Evolutionary conservation across 2,329 filamentous ascomycete genomes (phyloP), one percentile per base, ranked within the genome.

Genomic region (Cordyceps javanica): DNA sequence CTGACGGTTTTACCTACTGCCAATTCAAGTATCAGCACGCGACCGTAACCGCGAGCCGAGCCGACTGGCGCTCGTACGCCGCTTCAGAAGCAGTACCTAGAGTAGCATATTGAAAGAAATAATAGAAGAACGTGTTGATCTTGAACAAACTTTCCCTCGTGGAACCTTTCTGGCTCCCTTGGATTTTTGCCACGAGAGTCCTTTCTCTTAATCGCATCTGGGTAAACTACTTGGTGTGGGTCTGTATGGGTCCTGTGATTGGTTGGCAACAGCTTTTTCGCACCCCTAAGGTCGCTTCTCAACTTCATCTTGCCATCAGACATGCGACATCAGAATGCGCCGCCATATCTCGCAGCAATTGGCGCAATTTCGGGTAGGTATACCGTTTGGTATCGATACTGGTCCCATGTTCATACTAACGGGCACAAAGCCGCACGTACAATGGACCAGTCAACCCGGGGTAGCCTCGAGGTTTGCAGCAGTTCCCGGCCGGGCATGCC

Each of bases 291-390:
- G 45, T n/a, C 28, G 13, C 23, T 8, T 10, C 7, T 30, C 25
- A 16, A 38, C n/a, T 55, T 48, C 30, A 21, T n/a, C 25, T n/a
- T 39, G 5, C 7, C 54, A 56, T 19, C 54, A 34, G 11, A 50
- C 44, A 41, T 36, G n/a, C 25, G 34, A 45, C 26, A 49, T 25
- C 44, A 56, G 16, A 32, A 56, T 56, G 54, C 45, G 45, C 26
- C 44, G 45, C 45, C 45, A 56, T 36, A 42, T 56, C 34, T 34
- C 36, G 21, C 44, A 25, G 2, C n/a, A 42, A 32, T 34, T 56
- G 45, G 45, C 26, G n/a, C 54, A 25, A 23, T 14, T 49, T 10
- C 44, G 16, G 25, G 54, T 56, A 56, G 28, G 32, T 42, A 14
- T n/a, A 30, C 23, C 32, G 26, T 5, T 48, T 25, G 3, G n/a